phyloP scores from a whole-genome alignment of 108 stramenopile genomes.

The Bacterosira constricta region DNA sequence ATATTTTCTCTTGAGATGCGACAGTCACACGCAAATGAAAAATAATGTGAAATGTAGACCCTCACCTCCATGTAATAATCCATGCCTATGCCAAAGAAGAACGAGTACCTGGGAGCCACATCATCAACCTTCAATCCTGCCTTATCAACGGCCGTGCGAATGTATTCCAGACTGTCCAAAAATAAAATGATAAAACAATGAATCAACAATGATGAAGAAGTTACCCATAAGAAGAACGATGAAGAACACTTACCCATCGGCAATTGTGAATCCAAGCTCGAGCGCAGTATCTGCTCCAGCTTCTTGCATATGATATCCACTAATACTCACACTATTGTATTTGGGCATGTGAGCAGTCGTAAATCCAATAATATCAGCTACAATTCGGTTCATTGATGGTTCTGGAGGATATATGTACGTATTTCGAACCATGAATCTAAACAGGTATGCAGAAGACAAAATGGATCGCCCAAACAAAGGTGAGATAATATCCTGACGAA shows the following conservation, averaged over 20 bases:
- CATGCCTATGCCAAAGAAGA: constrained; percentile 98
- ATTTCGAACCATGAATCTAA: constrained; percentile 89
- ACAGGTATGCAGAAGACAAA: constrained; percentile 87
- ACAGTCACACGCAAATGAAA: background rate
- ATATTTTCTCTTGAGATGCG: background rate
- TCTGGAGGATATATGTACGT: constrained; percentile 97
- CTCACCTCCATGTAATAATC: constrained; percentile 92
- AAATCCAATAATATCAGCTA: constrained; percentile 96
- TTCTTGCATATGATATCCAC: constrained; percentile 99
- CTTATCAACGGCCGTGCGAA: constrained; percentile 81
- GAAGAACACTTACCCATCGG: too few relatives aligned
- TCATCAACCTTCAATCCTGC: constrained; percentile 93
- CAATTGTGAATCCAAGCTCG: constrained; percentile 97
- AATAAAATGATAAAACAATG: too few relatives aligned
- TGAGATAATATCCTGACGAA: too few relatives aligned
- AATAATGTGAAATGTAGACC: background rate
- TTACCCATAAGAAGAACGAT: too few relatives aligned
- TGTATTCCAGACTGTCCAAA: constrained; percentile 92
- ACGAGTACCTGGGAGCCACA: constrained; percentile 94
- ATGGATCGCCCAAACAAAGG: background rate
- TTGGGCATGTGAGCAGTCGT: constrained; percentile 95
- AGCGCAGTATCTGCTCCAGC: constrained; percentile 96
- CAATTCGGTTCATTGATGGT: constrained; percentile 86
- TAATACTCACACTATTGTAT: constrained; percentile 96
- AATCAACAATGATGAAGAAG: too few relatives aligned